Evolutionary conservation across 148 eudicot species (phyloP).

Genomic region (Silene conica): DNA sequence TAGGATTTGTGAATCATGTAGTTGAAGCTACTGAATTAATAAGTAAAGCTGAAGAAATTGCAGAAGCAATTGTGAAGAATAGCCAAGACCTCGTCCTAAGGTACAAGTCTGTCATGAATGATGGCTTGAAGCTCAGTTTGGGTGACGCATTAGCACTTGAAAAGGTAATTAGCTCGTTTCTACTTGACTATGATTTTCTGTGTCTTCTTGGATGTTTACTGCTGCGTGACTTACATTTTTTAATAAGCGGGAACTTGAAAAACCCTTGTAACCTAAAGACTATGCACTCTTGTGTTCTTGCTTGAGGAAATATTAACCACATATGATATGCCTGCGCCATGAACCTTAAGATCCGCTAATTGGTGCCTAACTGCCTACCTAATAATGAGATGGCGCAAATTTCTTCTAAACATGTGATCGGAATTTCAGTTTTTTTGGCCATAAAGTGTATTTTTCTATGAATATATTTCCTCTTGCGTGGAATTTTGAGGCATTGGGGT

Average conservation of each 20-base stretch:
- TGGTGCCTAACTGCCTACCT: no score
- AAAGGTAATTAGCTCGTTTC: conserved; percentile 54
- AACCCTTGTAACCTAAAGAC: not conserved
- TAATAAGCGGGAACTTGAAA: not conserved
- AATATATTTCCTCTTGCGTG: no score
- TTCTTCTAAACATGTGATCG: no score
- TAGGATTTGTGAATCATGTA: conserved; percentile 86
- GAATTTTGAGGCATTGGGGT: no score
- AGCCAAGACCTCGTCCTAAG: conserved; percentile 74
- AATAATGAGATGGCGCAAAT: no score
- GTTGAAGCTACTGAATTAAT: conserved; percentile 70
- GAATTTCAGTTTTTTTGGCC: no score
- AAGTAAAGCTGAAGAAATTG: conserved; percentile 70
- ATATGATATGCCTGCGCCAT: no score
- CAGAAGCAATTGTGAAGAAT: conserved; percentile 73
- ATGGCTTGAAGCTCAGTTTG: conserved; percentile 75
- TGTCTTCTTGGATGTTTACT: not conserved
- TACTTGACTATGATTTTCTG: conserved; percentile 3
- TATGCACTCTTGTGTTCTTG: no score
- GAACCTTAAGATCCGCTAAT: no score
- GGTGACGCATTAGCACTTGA: conserved; percentile 77
- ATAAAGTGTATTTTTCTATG: no score
- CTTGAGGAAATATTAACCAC: no score
- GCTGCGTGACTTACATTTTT: not conserved
- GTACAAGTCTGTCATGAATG: conserved; percentile 91